Conservation (phyloP, 2,329 filamentous ascomycete genomes). For the Ophiocordyceps robertsii region DNA sequence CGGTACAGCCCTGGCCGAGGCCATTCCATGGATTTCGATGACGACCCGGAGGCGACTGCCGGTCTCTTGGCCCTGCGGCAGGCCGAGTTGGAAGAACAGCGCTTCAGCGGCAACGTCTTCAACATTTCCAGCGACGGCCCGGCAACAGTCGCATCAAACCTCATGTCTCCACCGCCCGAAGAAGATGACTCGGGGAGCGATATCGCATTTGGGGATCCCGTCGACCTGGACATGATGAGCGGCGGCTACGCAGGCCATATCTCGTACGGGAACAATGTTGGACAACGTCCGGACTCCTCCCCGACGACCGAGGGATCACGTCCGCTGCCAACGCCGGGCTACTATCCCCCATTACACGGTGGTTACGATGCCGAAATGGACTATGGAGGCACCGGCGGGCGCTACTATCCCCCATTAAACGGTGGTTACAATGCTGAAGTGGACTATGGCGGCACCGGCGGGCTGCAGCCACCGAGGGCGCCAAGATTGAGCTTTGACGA, state of each 20-base stretch:
- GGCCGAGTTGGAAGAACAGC: slow-evolving; percentile 65
- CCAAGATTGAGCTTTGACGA: slow-evolving; percentile 83
- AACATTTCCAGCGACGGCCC: slow-evolving; percentile 8
- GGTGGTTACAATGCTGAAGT: slow-evolving; percentile 48
- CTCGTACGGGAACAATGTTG: slow-evolving; percentile 34
- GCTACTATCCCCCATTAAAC: slow-evolving; percentile 16
- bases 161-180: slow-evolving; percentile 33
- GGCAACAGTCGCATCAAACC: slow-evolving; percentile 11
- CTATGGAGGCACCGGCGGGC: too few species aligned
- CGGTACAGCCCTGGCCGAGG: too few species aligned
- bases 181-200: slow-evolving; percentile 45
- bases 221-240: slow-evolving; percentile 64
- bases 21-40: slow-evolving; percentile 31
- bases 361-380: slow-evolving; percentile 58
- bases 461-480: slow-evolving; percentile 60
- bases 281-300: slow-evolving; percentile 22
- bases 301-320: slow-evolving; percentile 29
- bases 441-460: slow-evolving; percentile 84
- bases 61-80: slow-evolving; percentile 73
- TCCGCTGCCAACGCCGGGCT: slow-evolving; percentile 32
- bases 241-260: slow-evolving; percentile 51
- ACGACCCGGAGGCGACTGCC: slow-evolving; percentile 73
- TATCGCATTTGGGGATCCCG: slow-evolving; percentile 49
- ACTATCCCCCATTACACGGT: slow-evolving; percentile 13
- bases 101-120: slow-evolving; percentile 19